phyloP scores from a whole-genome alignment of 768 basidiomycete genomes.

The Leccinum ochraceum region DNA sequence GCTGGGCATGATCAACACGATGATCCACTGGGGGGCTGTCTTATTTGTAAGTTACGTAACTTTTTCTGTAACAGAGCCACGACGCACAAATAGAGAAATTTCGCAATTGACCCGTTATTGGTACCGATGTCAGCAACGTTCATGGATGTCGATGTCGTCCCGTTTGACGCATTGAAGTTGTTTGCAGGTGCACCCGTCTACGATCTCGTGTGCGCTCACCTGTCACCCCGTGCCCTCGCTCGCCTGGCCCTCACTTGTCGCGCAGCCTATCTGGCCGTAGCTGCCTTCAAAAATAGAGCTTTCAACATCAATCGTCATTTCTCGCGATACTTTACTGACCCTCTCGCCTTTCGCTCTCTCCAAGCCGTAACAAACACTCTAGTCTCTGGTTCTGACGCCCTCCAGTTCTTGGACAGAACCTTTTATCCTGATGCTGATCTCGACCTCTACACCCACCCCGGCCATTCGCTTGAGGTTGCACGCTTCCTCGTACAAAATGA shows the following conservation, averaged over 20 bases:
- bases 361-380: slow-evolving; percentile 45
- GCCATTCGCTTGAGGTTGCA: slow-evolving; percentile 33
- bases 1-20: too few species aligned
- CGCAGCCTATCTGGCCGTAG: slow-evolving; percentile 12
- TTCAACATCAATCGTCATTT: slow-evolving; percentile 40
- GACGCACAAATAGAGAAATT: too few species aligned
- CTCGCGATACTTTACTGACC: slow-evolving; percentile 36
- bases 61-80: too few species aligned
- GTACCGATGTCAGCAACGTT: neutral
- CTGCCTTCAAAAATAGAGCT: slow-evolving; percentile 27
- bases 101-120: too few species aligned
- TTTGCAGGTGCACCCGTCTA: slow-evolving; percentile 25
- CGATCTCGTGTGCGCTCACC: slow-evolving; percentile 17
- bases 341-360: slow-evolving; percentile 43
- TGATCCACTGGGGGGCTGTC: too few species aligned
- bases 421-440: slow-evolving; percentile 50
- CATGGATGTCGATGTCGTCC: neutral
- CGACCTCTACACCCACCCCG: slow-evolving; percentile 47
- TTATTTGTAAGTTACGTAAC: too few species aligned
- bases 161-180: neutral
- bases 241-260: slow-evolving; percentile 26
- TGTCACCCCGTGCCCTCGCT: slow-evolving; percentile 30
- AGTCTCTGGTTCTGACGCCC: slow-evolving; percentile 54
- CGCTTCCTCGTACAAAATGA: slow-evolving; percentile 33
- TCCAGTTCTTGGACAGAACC: slow-evolving; percentile 51